These are phyloP conservation scores for Capsella bursapastoris DNA, from an alignment of 345 rosid genomes.

Conservation along the genomic window DNA sequence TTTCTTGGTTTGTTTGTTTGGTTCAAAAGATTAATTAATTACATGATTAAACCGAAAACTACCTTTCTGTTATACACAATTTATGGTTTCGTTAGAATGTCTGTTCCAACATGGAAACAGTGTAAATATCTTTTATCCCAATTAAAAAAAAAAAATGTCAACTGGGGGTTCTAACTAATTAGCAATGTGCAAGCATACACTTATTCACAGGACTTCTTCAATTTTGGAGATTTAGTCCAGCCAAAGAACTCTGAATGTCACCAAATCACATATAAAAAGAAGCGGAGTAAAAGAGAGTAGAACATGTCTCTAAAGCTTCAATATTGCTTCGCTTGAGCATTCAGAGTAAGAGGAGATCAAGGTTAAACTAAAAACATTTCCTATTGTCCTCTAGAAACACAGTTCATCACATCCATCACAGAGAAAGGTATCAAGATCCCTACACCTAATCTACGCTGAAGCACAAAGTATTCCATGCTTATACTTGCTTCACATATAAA, in stretches of 20 bases:
- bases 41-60: neutral
- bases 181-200: neutral
- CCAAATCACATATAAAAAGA: neutral
- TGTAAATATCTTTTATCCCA: neutral
- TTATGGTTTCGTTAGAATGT: neutral
- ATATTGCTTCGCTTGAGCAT: neutral
- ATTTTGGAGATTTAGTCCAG: neutral
- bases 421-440: conserved; percentile 3
- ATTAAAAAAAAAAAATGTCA: neutral
- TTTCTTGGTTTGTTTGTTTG: conserved; percentile 1
- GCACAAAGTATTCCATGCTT: neutral
- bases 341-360: conserved; percentile 9
- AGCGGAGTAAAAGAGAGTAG: neutral
- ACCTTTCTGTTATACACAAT: neutral
- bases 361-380: neutral
- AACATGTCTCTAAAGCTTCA: neutral
- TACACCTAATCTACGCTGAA: neutral
- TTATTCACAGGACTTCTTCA: neutral
- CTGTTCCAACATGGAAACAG: neutral
- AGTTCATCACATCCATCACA: conserved; percentile 10
- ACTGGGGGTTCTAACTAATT: neutral
- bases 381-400: conserved; percentile 4
- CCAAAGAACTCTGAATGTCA: neutral
- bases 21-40: neutral
- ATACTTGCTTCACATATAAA: neutral